Evolutionary conservation across 179 eudicot genomes (phyloP), one percentile per base, ranked within the genome.

Genomic region (Amaranthus tricolor): DNA sequence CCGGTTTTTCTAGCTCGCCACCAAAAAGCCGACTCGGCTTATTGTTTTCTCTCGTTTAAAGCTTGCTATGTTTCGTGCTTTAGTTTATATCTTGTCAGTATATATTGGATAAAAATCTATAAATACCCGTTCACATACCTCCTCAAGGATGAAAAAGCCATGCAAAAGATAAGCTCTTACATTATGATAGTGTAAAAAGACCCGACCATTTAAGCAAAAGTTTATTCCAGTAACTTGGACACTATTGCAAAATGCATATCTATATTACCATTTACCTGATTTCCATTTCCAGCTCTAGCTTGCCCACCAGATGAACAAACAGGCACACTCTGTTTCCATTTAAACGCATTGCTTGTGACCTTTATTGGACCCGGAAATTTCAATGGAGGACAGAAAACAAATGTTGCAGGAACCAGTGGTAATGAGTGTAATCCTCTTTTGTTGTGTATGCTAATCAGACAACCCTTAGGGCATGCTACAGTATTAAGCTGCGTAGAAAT

Each of bases 231-330:
- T 13, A 19, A 59, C 24, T 62, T 50, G 8, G 16, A 48, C 24
- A 40, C 49, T 8, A 47, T 17, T 45, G 4, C 11, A 59, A 6
- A 12, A 59, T 6, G 40, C 56, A 68, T 68, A 60, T n/a, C 43
- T 16, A 48, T 10, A 64, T 6, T 13, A 0, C 47, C 40, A 31
- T 63, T 74, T 81, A 88, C 92, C 88, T 85, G 82, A 75, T 76
- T 71, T 19, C 68, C 77, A 68, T 69, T 73, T 63, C 71, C 85
- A 7, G 87, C 74, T 57, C 82, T 76, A 40, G 82, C 87, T 61
- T 81, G 79, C 66, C 85, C 84, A 55, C 88, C 85, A 70, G 83
- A 83, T 15, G 72, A 19, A 66, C 87, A 86, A 40, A 88, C 78
- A 5, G 74, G 75, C 57, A 62, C 15, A 49, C 24, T 52, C 57